phyloP scores from a whole-genome alignment of 306 rosid species.

The Crotalaria pallida region DNA sequence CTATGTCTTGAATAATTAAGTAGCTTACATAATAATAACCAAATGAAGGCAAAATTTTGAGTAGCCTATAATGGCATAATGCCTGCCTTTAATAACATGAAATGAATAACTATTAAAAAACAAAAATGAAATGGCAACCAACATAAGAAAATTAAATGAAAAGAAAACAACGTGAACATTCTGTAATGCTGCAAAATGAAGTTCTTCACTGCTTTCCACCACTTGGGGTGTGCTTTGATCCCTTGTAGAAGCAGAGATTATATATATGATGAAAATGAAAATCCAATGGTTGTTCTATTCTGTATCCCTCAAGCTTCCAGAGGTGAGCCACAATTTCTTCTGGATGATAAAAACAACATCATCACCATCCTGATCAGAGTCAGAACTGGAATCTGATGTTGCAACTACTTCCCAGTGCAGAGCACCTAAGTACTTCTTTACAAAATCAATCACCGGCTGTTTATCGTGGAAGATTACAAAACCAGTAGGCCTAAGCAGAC shows the following conservation, averaged over 20 bases:
- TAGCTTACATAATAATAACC: slow-evolving; percentile 41
- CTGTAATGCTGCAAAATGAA: slow-evolving; percentile 45
- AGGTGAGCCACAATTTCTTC: slow-evolving; percentile 86
- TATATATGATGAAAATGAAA: slow-evolving; percentile 17
- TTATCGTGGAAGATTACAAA: slow-evolving; percentile 68
- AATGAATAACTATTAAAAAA: slow-evolving; percentile 34
- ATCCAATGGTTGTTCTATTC: slow-evolving; percentile 44
- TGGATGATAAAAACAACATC: slow-evolving; percentile 62
- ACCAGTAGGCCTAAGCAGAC: slow-evolving; percentile 80
- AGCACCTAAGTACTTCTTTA: slow-evolving; percentile 62
- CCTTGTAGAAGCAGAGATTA: slow-evolving; percentile 41
- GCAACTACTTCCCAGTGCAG: slow-evolving; percentile 93
- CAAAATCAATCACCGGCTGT: slow-evolving; percentile 54
- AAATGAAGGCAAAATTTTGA: slow-evolving; percentile 24
- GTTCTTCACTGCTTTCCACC: slow-evolving; percentile 31
- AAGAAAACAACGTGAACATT: slow-evolving; percentile 8
- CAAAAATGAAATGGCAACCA: neutral
- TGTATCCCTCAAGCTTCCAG: slow-evolving; percentile 54
- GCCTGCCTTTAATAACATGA: slow-evolving; percentile 39
- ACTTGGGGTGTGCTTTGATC: slow-evolving; percentile 37
- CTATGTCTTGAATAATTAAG: slow-evolving; percentile 31
- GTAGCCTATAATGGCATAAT: slow-evolving; percentile 37
- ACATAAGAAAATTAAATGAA: slow-evolving; percentile 8
- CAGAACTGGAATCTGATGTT: slow-evolving; percentile 43
- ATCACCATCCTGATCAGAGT: slow-evolving; percentile 52